Evolutionary conservation across 306 rosid species (phyloP), one percentile per base, ranked within the genome.

Genomic region (Fragaria nilgerrensis): DNA sequence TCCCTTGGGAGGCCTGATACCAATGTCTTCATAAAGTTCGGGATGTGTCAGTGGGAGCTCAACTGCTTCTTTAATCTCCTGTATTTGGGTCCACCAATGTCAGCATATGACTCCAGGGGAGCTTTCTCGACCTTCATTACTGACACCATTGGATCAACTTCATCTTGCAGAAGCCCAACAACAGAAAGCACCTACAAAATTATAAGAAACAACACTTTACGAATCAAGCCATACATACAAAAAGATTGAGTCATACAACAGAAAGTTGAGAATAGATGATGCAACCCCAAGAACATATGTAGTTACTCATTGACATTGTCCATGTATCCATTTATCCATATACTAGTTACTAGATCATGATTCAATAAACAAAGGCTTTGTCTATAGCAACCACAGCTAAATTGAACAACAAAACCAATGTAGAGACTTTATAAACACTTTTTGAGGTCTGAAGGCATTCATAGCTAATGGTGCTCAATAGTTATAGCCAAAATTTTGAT

Each of bases 81-180:
- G 98, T 75, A 96, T 91, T 78, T 96, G 99, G 41, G 98, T 48
- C 99, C 99, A 87, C 99, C 99, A 19, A 96, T 96, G 71, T 96
- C 99, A 74, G 98, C 99, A 72, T 96, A 96, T 0, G 99, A 95
- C 81, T 95, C 99, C 75, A 95, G 81, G 0, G 99, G 99, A 79
- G 99, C 99, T 80, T 95, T 95, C 87, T 95, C 99, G 41, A 95
- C 99, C 82, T 95, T 96, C 97, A 88, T 88, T 50, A 88, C 91
- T 16, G 91, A 88, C 66, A 88, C 91, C 99, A 95, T 95, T 11
- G 99, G 99, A 84, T 95, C 99, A 80, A 95, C 91, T 81, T 95
- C 99, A 76, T 91, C 98, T 96, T 96, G 99, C 69, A 96, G 97
- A 76, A 96, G 98, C 71, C 99, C 99, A 72, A 95, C 99, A 71